These are phyloP conservation scores for Lolium rigidum DNA, from an alignment of 176 grass and related monocot species.

Conservation along the genomic window DNA sequence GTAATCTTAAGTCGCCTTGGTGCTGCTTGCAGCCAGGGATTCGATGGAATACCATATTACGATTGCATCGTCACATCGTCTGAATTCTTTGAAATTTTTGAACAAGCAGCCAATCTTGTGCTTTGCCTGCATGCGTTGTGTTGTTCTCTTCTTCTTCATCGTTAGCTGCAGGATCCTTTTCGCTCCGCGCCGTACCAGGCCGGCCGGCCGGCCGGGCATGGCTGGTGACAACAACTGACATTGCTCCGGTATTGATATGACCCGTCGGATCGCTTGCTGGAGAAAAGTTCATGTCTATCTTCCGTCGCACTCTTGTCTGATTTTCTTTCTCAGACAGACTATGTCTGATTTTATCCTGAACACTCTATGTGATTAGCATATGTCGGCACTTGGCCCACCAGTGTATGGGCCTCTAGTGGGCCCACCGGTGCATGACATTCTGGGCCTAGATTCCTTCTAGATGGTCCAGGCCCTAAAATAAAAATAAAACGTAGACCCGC, in stretches of 20 bases:
- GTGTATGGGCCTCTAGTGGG: neutral
- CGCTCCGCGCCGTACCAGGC: neutral
- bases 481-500: neutral
- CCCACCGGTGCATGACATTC: neutral
- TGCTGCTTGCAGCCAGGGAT: neutral
- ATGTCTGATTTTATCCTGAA: neutral
- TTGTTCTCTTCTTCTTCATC: too few relatives aligned
- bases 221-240: neutral
- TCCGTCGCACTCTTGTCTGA: neutral
- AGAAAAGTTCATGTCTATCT: neutral
- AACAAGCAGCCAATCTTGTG: neutral
- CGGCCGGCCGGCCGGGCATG: neutral
- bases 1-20: neutral
- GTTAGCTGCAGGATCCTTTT: neutral
- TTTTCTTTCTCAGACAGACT: neutral
- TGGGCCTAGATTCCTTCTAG: conserved; percentile 11
- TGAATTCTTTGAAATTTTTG: neutral
- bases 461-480: neutral
- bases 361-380: neutral
- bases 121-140: neutral
- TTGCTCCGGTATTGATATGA: neutral
- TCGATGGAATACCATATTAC: neutral
- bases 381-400: neutral
- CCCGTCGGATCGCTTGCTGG: neutral
- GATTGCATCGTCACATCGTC: neutral